These are phyloP conservation scores for Nannizzia gypsea DNA, from an alignment of 2,329 filamentous ascomycete genomes.

Conservation along the genomic window DNA sequence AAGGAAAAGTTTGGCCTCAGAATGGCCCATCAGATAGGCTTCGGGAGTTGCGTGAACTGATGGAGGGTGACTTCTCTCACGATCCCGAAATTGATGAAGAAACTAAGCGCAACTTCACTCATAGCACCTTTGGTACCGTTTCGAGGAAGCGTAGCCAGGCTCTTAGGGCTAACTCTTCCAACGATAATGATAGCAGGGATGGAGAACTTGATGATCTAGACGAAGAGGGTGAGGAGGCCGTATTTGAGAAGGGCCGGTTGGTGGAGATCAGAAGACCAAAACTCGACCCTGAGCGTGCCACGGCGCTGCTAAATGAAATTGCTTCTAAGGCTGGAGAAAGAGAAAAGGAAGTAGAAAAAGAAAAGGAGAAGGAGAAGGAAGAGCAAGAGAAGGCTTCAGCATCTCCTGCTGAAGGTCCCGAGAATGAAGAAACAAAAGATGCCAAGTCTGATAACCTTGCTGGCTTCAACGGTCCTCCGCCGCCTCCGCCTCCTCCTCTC, in stretches of 20 bases:
- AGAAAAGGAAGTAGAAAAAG: conserved; percentile 34
- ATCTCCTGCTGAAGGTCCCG: conserved; percentile 8
- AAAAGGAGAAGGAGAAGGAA: background rate
- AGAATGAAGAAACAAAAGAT: conserved; percentile 4
- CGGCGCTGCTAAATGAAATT: conserved; percentile 59
- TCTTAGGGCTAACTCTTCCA: conserved; percentile 27
- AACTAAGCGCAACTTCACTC: conserved; percentile 53
- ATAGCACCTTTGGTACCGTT: conserved; percentile 63
- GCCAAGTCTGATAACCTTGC: conserved; percentile 8
- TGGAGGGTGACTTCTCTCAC: conserved; percentile 55
- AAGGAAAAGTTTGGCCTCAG: conserved; percentile 83
- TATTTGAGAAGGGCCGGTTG: conserved; percentile 68
- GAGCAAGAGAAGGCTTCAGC: conserved; percentile 52
- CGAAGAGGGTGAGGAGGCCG: conserved; percentile 48
- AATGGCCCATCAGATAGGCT: conserved; percentile 82
- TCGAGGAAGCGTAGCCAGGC: conserved; percentile 43
- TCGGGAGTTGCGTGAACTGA: conserved; percentile 82
- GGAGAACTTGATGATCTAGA: conserved; percentile 45
- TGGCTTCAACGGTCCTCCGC: conserved; percentile 29
- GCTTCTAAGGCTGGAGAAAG: conserved; percentile 62
- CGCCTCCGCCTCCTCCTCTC: conserved; percentile 38
- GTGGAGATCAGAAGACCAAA: conserved; percentile 62
- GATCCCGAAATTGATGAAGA: conserved; percentile 41
- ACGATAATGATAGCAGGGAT: conserved; percentile 26
- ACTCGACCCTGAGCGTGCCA: conserved; percentile 49